phyloP scores from a whole-genome alignment of 768 basidiomycete species.

The Sistotremastrum niveocremeum region DNA sequence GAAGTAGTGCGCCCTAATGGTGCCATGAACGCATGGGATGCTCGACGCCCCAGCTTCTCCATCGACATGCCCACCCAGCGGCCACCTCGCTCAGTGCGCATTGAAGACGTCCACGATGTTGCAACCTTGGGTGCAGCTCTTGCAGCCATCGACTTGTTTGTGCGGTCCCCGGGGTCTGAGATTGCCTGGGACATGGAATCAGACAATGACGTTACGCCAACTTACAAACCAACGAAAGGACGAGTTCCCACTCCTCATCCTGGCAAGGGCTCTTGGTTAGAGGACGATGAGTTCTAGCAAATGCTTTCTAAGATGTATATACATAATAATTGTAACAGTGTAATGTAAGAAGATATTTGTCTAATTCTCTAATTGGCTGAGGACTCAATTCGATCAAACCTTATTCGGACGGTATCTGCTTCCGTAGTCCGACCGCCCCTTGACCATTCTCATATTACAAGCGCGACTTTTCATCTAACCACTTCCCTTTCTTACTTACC shows the following conservation, averaged over 20 bases:
- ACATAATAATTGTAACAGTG: neutral
- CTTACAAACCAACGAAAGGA: neutral
- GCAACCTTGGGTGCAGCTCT: too few relatives aligned
- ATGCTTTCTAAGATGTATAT: neutral
- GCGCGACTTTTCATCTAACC: neutral
- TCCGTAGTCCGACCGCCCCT: neutral
- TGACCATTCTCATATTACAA: neutral
- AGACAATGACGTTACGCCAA: neutral
- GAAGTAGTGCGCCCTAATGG: too few relatives aligned
- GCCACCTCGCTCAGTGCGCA: too few relatives aligned
- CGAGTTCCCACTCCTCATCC: slow-evolving; percentile 1
- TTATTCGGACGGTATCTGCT: neutral
- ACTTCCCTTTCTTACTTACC: neutral
- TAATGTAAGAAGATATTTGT: neutral
- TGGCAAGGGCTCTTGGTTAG: neutral
- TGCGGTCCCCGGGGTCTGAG: too few relatives aligned
- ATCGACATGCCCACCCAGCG: too few relatives aligned
- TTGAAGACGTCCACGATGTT: too few relatives aligned
- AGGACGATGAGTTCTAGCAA: neutral
- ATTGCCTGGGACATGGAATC: too few relatives aligned
- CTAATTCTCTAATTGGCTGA: neutral
- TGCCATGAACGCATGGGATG: too few relatives aligned
- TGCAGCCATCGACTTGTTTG: too few relatives aligned
- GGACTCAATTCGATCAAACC: neutral
- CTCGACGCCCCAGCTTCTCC: too few relatives aligned